Conservation (phyloP, 2,329 filamentous ascomycete species). For the Exserohilum rostratum region DNA sequence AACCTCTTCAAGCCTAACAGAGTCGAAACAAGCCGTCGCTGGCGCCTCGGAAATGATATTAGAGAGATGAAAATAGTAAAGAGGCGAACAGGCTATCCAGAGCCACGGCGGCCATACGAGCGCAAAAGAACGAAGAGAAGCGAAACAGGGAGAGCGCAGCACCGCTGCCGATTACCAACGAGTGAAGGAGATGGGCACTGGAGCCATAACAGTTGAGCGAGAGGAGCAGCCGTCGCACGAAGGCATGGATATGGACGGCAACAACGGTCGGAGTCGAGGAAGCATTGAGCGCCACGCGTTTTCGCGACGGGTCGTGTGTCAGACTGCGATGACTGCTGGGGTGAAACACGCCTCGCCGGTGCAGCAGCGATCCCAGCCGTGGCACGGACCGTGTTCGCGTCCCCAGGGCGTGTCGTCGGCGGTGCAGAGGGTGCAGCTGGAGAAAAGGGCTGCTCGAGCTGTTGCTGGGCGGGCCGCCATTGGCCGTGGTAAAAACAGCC, state of each 20-base stretch:
- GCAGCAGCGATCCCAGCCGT: conserved; percentile 17
- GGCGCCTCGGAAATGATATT: conserved; percentile 1
- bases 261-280: conserved; percentile 34
- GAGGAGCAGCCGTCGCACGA: conserved; percentile 38
- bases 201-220: conserved; percentile 32
- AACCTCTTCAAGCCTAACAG: conserved; percentile 12
- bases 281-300: conserved; percentile 45
- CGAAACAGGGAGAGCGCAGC: conserved; percentile 46
- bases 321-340: conserved; percentile 22
- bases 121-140: conserved; percentile 34
- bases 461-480: conserved; percentile 19
- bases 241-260: conserved; percentile 28
- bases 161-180: conserved; percentile 43
- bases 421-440: conserved; percentile 9
- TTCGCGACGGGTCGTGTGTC: conserved; percentile 42
- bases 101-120: conserved; percentile 40
- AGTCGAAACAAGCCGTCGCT: conserved; percentile 19
- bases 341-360: conserved; percentile 34
- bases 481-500: conserved; percentile 21
- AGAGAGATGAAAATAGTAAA: conserved; percentile 1
- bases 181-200: conserved; percentile 33
- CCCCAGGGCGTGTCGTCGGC: conserved; percentile 14
- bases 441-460: too few species aligned
- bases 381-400: conserved; percentile 26
- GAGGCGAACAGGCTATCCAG: conserved; percentile 25